These are phyloP conservation scores for Chaetomiaceae sp. DNA, from an alignment of 2,329 filamentous ascomycete species.

Conservation along the genomic window DNA sequence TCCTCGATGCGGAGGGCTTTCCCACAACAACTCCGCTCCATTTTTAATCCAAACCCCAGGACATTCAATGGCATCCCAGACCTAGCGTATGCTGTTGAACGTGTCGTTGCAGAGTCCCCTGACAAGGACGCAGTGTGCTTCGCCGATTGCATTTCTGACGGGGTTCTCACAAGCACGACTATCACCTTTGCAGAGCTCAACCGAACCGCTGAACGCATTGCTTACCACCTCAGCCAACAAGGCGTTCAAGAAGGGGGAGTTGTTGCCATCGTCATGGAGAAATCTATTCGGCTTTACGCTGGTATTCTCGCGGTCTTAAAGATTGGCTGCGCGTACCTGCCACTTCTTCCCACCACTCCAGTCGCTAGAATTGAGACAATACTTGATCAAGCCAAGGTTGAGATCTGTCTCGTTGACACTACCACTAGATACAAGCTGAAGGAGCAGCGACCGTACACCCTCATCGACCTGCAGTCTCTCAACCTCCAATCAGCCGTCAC, in stretches of 20 bases:
- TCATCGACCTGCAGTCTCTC: constrained; percentile 35
- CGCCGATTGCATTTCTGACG: constrained; percentile 43
- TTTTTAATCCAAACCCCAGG: constrained; percentile 42
- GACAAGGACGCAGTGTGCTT: constrained; percentile 62
- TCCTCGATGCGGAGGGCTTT: constrained; percentile 28
- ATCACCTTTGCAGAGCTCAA: constrained; percentile 66
- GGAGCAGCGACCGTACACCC: constrained; percentile 17
- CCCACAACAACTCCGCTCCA: constrained; percentile 39
- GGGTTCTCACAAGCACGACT: constrained; percentile 33
- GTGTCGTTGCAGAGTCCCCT: constrained; percentile 44
- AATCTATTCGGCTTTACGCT: constrained; percentile 67
- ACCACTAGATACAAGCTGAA: constrained; percentile 21
- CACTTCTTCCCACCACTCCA: constrained; percentile 70
- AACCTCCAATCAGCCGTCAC: constrained; percentile 27
- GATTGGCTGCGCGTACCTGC: constrained; percentile 73
- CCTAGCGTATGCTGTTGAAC: constrained; percentile 52
- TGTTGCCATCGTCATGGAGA: constrained; percentile 73
- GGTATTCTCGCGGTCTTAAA: constrained; percentile 72
- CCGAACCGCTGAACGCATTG: constrained; percentile 58
- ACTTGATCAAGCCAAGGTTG: constrained; percentile 54
- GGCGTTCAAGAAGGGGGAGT: constrained; percentile 51
- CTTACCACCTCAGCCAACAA: constrained; percentile 46
- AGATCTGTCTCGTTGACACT: constrained; percentile 41
- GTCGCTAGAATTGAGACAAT: constrained; percentile 56
- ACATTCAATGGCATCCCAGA: constrained; percentile 37